Conservation (phyloP, 2,329 filamentous ascomycete species). For the Thelonectria blattea region DNA sequence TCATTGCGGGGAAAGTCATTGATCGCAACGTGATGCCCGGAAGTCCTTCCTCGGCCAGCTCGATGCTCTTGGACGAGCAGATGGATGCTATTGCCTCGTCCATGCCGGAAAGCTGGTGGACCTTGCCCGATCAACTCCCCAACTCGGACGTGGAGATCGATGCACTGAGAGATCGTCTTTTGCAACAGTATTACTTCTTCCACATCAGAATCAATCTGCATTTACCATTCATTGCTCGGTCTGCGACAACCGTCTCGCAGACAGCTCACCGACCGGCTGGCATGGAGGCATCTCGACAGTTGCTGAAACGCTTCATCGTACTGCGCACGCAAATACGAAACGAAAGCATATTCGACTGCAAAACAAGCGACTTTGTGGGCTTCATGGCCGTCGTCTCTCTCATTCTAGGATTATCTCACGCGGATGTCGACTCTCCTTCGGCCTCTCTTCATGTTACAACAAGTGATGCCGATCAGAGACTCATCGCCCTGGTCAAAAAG, state of each 20-base stretch:
- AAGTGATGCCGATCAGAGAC: background rate
- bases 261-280: background rate
- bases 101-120: constrained; percentile 6
- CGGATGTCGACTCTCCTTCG: background rate
- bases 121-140: background rate
- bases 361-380: constrained; percentile 6
- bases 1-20: constrained; percentile 49
- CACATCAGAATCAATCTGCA: constrained; percentile 49
- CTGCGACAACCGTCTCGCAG: background rate
- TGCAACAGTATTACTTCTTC: constrained; percentile 43
- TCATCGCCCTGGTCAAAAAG: background rate
- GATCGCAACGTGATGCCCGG: constrained; percentile 44
- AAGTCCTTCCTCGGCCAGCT: background rate
- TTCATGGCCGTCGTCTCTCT: constrained; percentile 7
- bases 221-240: constrained; percentile 47
- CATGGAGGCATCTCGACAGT: constrained; percentile 2
- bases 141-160: constrained; percentile 31
- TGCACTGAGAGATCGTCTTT: constrained; percentile 45
- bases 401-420: background rate
- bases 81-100: constrained; percentile 43
- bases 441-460: background rate
- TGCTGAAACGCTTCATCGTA: constrained; percentile 4
- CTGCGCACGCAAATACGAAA: background rate
- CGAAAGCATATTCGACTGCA: constrained; percentile 10
- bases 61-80: constrained; percentile 33